Evolutionary conservation across 73 alveolate species (phyloP).

Genomic region (Paramecium sexaurelia): DNA sequence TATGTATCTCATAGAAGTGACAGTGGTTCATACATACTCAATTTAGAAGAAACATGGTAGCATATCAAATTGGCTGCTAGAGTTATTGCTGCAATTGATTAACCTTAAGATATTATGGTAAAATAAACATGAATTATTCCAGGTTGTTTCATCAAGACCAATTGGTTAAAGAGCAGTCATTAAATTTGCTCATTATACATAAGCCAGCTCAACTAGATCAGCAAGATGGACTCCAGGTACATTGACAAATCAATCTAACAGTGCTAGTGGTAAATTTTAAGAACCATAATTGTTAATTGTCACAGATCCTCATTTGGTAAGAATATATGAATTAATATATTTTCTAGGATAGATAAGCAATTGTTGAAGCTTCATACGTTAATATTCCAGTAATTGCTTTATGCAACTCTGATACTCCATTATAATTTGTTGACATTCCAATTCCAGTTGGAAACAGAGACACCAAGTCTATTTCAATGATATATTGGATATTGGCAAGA

Average conservation of each 20-base stretch:
- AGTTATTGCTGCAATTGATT: conserved; percentile 85
- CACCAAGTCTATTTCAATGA: conserved; percentile 85
- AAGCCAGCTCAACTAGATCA: conserved; percentile 83
- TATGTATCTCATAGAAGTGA: conserved; percentile 79
- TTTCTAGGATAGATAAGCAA: conserved; percentile 90
- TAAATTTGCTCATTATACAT: conserved; percentile 92
- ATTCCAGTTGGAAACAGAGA: conserved; percentile 96
- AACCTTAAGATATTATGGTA: conserved; percentile 85
- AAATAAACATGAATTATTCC: not conserved
- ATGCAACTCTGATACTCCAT: conserved; percentile 89
- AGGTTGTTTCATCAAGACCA: conserved; percentile 80
- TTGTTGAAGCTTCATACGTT: conserved; percentile 91
- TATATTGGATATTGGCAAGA: conserved; percentile 94
- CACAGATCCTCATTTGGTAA: conserved; percentile 82
- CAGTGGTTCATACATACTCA: conserved; percentile 76
- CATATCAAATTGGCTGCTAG: conserved; percentile 91
- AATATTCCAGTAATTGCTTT: conserved; percentile 95
- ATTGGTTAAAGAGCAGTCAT: conserved; percentile 97
- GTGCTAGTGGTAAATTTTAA: conserved; percentile 74
- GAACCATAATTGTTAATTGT: conserved; percentile 97
- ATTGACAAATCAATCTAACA: conserved; percentile 76
- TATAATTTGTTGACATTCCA: conserved; percentile 94
- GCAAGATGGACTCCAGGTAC: conserved; percentile 98
- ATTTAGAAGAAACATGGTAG: conserved; percentile 86
- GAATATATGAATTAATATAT: not conserved